Base-by-base conservation (phyloP, 1,284 basidiomycete species). In the Chalciporus sp. region DNA sequence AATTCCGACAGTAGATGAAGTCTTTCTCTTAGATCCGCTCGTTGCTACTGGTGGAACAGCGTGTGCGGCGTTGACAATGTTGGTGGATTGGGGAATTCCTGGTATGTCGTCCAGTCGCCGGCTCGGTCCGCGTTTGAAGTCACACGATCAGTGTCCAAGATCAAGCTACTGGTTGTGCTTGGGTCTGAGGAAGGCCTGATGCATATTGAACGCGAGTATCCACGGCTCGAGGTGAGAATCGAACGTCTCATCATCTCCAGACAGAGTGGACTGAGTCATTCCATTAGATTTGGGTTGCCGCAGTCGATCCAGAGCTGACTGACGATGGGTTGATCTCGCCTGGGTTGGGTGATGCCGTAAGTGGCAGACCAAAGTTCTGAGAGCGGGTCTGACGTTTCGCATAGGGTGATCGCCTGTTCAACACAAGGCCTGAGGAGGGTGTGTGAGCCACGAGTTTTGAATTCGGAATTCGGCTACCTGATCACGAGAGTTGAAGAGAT, bases 21-120 rank as follows among this genome's bases (percentile, higher is more conserved):
- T 95, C 27, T 92, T 87, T 73, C 76, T 98, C 37, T 80, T 98
- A 40, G 95, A 98, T 63, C 92, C 95, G 4, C 75, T 98, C 41
- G 89, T 98, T 63, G 95, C 95, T 0, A 98, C 95, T 0, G 95
- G 95, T 56, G 92, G 92, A n/a, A 97, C 95, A 3, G 93, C 91
- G 6, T 81, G 85, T 56, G 94, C 94, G 14, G 94, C 94, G 33
- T 69, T 96, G 53, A 69, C 80, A 49, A 95, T 95, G 92, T 77
- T 95, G 44, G 64, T 80, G 7, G 94, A 95, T 53, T 95, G 93
- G 93, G 93, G 94, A 23, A 79, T 95, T 57, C 74, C 84, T 19
- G 61, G 88, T 88, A 60, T 58, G 81, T 71, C 37, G n/a, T 26
- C 6, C 28, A 7, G 35, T 33, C 20, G 14, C n/a, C 41, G 17